Evolutionary conservation across 2,329 filamentous ascomycete species (phyloP), one percentile per base, ranked within the genome.

Genomic region (Pyricularia grisea): DNA sequence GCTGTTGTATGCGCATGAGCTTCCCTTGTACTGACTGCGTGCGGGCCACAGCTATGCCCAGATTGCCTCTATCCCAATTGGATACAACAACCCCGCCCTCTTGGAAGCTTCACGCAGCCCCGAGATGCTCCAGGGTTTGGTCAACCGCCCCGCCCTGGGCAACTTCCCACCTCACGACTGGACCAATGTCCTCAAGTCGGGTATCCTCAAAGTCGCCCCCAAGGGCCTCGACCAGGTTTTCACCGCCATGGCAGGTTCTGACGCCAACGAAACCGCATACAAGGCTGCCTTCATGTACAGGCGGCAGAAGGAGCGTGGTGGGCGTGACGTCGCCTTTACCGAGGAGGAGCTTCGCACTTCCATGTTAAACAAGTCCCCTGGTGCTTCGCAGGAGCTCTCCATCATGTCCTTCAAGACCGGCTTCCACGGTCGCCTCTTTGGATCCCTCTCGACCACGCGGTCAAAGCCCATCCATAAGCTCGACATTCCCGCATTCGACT

Each of bases 241-340:
- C 82, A 97, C 93, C 23, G 92, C 90, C 72, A 91, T 93, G 84
- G 88, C 93, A 68, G 93, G 93, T 71, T 96, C 92, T 25, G 93
- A 97, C 76, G 93, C 93, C 80, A 97, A 97, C 81, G 94, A 97
- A 82, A 91, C 92, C 42, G 94, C 94, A 63, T 97, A 93, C 87
- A 97, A 97, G 83, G 93, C 93, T 10, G 93, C 94, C 67, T 97
- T 97, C 82, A 97, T 97, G 90, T 96, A 90, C 86, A 90, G 90
- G 76, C 89, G 92, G 66, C 91, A 93, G 79, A 85, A 88, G 72
- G 88, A 95, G 80, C 92, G 94, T 71, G 93, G 93, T 73, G 92
- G 92, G 9, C 83, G 87, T 65, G 79, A 90, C 55, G 91, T 90
- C 69, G 92, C 94, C 70, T 97, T 97, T 82, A 92, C 90, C 42